Evolutionary conservation across 2,329 filamentous ascomycete species (phyloP).

Genomic region (Fusarium siculi): DNA sequence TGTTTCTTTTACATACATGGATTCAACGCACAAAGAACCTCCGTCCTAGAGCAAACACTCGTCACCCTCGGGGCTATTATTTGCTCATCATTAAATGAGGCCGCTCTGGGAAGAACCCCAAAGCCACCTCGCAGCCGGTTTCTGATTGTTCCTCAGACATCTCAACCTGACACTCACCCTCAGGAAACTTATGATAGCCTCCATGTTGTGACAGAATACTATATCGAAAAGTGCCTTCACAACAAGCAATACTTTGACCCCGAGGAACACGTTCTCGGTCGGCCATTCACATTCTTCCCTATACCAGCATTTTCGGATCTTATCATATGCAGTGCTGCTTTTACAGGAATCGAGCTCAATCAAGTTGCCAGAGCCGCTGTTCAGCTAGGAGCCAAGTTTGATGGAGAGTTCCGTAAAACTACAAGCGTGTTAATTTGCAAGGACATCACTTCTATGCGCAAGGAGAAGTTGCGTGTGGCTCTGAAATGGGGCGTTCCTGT

Average conservation of each 20-base stretch:
- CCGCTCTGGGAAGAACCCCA: constrained; percentile 46
- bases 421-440: constrained; percentile 84
- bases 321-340: constrained; percentile 82
- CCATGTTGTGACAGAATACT: constrained; percentile 84
- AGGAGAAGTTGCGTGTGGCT: constrained; percentile 83
- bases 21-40: constrained; percentile 64
- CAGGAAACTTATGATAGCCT: constrained; percentile 51
- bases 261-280: constrained; percentile 75
- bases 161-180: constrained; percentile 58
- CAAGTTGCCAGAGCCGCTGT: constrained; percentile 82
- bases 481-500: constrained; percentile 80
- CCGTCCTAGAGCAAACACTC: constrained; percentile 60
- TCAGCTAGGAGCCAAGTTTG: constrained; percentile 83
- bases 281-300: constrained; percentile 78
- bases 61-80: constrained; percentile 59
- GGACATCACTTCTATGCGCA: constrained; percentile 64
- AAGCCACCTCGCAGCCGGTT: constrained; percentile 55
- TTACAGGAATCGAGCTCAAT: constrained; percentile 83
- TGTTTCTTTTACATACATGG: constrained; percentile 70
- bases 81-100: constrained; percentile 55
- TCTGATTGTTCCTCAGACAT: constrained; percentile 65
- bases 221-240: constrained; percentile 88
- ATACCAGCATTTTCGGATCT: constrained; percentile 76
- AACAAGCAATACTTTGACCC: constrained; percentile 78
- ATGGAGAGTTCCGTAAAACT: constrained; percentile 77